These are phyloP conservation scores for Rhizophagus prolifer DNA, from an alignment of 192 early-diverging fungal genomes.

Conservation along the genomic window DNA sequence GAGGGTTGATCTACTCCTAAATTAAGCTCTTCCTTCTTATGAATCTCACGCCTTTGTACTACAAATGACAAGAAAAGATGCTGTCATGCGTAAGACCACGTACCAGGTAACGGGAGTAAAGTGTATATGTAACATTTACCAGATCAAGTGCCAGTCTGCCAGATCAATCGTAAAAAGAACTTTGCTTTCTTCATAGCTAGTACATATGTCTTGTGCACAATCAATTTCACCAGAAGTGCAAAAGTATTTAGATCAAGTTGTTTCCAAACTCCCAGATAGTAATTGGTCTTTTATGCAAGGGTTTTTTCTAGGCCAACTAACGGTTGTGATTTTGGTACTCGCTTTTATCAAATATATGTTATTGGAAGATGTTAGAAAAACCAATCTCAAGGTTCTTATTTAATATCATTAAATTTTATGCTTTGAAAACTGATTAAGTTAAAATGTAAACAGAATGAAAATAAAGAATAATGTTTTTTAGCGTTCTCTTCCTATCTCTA, in stretches of 20 bases:
- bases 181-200: not conserved
- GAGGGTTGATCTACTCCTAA: not conserved
- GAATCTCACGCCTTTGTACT: not conserved
- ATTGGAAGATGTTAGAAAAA: slow-evolving; percentile 47
- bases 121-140: not conserved
- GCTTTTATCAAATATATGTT: slow-evolving; percentile 52
- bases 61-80: not conserved
- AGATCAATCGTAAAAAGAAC: too few species aligned
- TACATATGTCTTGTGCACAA: slow-evolving; percentile 13
- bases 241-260: slow-evolving; percentile 14
- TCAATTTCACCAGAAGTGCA: slow-evolving; percentile 14
- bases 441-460: not conserved
- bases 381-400: slow-evolving; percentile 33
- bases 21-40: not conserved
- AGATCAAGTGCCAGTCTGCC: too few species aligned
- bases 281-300: slow-evolving; percentile 50
- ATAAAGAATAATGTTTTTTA: slow-evolving; percentile 7
- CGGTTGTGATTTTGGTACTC: slow-evolving; percentile 49
- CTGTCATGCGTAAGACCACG: not conserved
- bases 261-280: not conserved
- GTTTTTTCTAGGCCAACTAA: slow-evolving; percentile 49
- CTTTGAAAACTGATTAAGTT: not conserved
- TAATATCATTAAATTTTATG: not conserved
- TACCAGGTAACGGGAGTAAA: not conserved
- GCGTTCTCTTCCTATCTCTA: slow-evolving; percentile 38